Base-by-base conservation (phyloP, 495 filamentous ascomycete genomes). In the Cercophora samala region DNA sequence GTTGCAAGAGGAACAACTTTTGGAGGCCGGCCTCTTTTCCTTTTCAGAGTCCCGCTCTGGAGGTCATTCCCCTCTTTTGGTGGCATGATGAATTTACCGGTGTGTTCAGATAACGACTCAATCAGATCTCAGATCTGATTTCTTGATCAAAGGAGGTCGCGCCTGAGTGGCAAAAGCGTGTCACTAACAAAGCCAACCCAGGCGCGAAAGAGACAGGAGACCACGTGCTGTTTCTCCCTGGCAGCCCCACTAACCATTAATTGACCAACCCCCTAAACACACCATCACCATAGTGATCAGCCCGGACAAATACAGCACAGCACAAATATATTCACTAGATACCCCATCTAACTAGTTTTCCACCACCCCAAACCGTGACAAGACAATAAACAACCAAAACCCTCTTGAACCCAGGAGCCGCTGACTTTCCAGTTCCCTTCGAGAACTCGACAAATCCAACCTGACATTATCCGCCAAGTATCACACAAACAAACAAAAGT, bases 151-250 rank as follows among this genome's bases (percentile, higher is more conserved):
- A 46, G 37, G 13, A 46, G 11, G 37, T 46, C 37, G 37, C 37
- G 37, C 37, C 9, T 3, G 25, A 46, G 29, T 54, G 56, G 32
- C 42, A 15, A 21, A n/a, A 46, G 22, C 58, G 68, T 53, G 60
- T 66, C 56, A 68, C 25, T 68, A 60, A 64, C 61, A 46, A 18
- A 46, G 37, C 2, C 37, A 5, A 5, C 37, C 37, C 37, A 46
- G 58, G 68, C 77, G 69, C 78, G 75, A 79, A 77, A 79, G 59
- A 72, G 68, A 68, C 75, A 68, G 77, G 79, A 64, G 60, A 70
- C 58, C 78, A 82, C 78, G 79, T 82, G 80, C 58, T 60, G 22
- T 21, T 29, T 58, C 54, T 21, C 54, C 15, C 5, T 58, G 3
- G 9, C 19, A 21, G 13, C 25, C 26, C 60, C 29, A 24, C 11